Evolutionary conservation across 257 asterid species (phyloP).

Genomic region (Petunia secreta): DNA sequence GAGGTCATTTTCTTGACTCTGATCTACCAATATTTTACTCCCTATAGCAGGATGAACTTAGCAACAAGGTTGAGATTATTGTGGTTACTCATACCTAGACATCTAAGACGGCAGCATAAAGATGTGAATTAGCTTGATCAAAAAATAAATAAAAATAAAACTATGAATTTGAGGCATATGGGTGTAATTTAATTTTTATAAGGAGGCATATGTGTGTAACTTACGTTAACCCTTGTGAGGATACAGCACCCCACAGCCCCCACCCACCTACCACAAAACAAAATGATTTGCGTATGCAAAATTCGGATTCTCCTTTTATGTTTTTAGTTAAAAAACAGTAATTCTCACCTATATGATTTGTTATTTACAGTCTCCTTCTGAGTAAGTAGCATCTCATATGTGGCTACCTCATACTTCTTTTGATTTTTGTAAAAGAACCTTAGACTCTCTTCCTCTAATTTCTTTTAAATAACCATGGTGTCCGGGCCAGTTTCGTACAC

Average conservation of each 20-base stretch:
- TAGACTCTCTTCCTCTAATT: not conserved
- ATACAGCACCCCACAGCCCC: conserved; percentile 12
- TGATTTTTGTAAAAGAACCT: not conserved
- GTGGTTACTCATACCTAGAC: conserved; percentile 14
- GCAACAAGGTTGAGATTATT: not conserved
- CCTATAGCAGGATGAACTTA: not conserved
- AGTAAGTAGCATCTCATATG: not conserved
- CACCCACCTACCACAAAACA: not conserved
- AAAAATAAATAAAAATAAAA: too few relatives aligned
- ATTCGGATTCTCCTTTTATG: not conserved
- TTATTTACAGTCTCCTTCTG: not conserved
- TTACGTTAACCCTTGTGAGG: not conserved
- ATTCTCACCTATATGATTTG: conserved; percentile 1
- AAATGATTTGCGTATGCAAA: conserved; percentile 7
- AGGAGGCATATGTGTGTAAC: not conserved
- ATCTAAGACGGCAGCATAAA: not conserved
- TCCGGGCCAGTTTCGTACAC: too few relatives aligned
- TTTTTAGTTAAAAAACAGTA: not conserved
- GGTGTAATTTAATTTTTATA: too few relatives aligned
- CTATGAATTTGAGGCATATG: too few relatives aligned
- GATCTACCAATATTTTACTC: too few relatives aligned
- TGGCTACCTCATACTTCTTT: not conserved
- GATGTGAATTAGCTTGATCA: too few relatives aligned
- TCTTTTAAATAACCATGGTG: too few relatives aligned
- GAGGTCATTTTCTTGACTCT: not conserved